Evolutionary conservation across 2,329 filamentous ascomycete genomes (phyloP).

Genomic region (Curvularia sp.): DNA sequence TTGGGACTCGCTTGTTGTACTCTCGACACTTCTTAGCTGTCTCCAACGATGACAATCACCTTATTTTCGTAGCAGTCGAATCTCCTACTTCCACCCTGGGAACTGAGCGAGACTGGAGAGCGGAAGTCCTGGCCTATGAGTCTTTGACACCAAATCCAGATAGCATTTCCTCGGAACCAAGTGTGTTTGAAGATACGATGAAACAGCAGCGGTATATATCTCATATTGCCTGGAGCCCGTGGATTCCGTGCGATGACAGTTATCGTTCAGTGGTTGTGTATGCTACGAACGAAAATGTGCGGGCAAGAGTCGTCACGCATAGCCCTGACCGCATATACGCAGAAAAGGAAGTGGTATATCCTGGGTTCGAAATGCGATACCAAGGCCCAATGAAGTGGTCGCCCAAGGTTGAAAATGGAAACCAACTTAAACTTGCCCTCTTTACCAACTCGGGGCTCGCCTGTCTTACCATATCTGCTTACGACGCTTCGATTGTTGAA

Average conservation of each 20-base stretch:
- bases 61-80: constrained; percentile 48
- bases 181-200: constrained; percentile 41
- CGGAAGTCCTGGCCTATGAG: constrained; percentile 38
- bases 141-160: constrained; percentile 25
- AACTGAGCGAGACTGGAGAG: constrained; percentile 35
- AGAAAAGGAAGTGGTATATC: constrained; percentile 35
- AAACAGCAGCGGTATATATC: constrained; percentile 44
- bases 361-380: constrained; percentile 30
- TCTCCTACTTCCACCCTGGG: constrained; percentile 50
- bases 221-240: constrained; percentile 53
- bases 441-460: constrained; percentile 43
- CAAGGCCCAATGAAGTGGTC: constrained; percentile 44
- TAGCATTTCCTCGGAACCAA: constrained; percentile 22
- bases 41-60: constrained; percentile 53
- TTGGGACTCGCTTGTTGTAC: constrained; percentile 40
- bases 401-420: constrained; percentile 21
- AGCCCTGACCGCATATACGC: constrained; percentile 24
- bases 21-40: constrained; percentile 48
- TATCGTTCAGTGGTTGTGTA: constrained; percentile 47
- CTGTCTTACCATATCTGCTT: constrained; percentile 33
- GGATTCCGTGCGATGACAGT: constrained; percentile 31
- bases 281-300: constrained; percentile 45
- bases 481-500: constrained; percentile 33
- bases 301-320: constrained; percentile 33
- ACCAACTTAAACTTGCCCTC: constrained; percentile 37